These are phyloP conservation scores for Graphium sp. DNA, from an alignment of 2,329 filamentous ascomycete species.

Conservation along the genomic window DNA sequence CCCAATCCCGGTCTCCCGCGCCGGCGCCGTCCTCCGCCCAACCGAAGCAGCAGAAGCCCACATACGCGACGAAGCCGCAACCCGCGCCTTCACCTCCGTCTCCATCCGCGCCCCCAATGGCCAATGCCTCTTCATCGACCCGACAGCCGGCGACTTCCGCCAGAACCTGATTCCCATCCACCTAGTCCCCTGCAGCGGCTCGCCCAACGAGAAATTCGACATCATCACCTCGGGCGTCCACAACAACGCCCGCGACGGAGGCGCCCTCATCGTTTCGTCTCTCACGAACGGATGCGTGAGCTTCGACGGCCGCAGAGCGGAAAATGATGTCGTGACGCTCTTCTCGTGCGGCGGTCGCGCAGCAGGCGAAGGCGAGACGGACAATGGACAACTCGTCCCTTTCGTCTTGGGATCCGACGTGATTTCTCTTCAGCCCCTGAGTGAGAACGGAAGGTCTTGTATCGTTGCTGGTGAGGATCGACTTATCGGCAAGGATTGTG, in stretches of 20 bases:
- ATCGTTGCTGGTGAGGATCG: slow-evolving; percentile 19
- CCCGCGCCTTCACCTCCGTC: slow-evolving; percentile 23
- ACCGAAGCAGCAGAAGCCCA: slow-evolving; percentile 31
- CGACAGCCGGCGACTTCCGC: slow-evolving; percentile 34
- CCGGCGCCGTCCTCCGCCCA: slow-evolving; percentile 29
- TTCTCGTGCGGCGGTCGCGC: slow-evolving; percentile 36
- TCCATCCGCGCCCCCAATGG: slow-evolving; percentile 28
- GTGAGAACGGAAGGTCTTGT: slow-evolving; percentile 23
- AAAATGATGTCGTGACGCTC: slow-evolving; percentile 27
- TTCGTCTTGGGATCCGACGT: slow-evolving; percentile 21
- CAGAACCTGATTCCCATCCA: slow-evolving; percentile 33
- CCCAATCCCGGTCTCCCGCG: slow-evolving; percentile 29
- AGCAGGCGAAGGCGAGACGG: slow-evolving; percentile 27
- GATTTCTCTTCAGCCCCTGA: slow-evolving; percentile 26
- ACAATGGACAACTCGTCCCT: slow-evolving; percentile 29
- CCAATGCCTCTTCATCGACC: slow-evolving; percentile 32
- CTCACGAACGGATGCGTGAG: slow-evolving; percentile 30
- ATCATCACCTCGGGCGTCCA: slow-evolving; percentile 30
- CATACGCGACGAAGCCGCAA: slow-evolving; percentile 25
- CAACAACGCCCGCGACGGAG: slow-evolving; percentile 21
- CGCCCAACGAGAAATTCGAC: slow-evolving; percentile 30
- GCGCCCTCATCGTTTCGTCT: slow-evolving; percentile 22
- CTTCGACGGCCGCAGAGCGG: slow-evolving; percentile 24
- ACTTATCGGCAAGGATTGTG: slow-evolving; percentile 6
- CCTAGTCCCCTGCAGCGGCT: slow-evolving; percentile 24